Conservation (phyloP, 257 asterid genomes). For the Voacanga thouarsii region DNA sequence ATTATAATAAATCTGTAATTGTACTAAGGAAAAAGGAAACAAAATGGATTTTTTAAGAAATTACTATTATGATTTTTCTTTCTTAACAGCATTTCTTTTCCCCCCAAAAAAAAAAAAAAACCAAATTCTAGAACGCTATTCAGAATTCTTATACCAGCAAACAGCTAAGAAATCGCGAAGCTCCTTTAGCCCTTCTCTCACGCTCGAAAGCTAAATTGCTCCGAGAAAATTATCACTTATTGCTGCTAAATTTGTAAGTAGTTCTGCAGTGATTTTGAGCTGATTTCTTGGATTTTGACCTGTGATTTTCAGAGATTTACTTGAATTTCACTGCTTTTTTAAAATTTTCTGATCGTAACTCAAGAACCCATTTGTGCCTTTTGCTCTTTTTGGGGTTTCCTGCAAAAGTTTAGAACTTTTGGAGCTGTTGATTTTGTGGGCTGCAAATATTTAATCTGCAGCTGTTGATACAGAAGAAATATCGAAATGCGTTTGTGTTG, state of each 20-base stretch:
- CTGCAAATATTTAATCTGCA: conserved; percentile 17
- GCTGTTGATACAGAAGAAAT: not conserved
- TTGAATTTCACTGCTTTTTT: not conserved
- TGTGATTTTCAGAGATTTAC: not conserved
- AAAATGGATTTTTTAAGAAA: too few relatives aligned
- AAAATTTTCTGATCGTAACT: not conserved
- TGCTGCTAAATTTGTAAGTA: conserved; percentile 11
- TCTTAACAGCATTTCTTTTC: too few relatives aligned
- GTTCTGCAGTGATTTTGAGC: not conserved
- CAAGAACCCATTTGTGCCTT: not conserved
- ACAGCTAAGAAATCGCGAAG: not conserved
- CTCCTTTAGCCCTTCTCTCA: not conserved
- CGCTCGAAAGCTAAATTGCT: not conserved
- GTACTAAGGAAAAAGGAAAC: too few relatives aligned
- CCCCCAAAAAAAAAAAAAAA: too few relatives aligned
- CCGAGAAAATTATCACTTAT: not conserved
- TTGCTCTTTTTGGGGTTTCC: not conserved
- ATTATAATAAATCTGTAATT: too few relatives aligned
- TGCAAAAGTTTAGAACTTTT: not conserved
- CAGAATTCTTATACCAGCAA: not conserved
- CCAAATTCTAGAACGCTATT: not conserved
- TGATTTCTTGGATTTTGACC: not conserved
- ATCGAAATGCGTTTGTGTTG: conserved; percentile 11
- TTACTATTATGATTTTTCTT: too few relatives aligned
- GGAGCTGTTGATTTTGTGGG: not conserved